These are phyloP conservation scores for Phyllachora maydis DNA, from an alignment of 2,329 filamentous ascomycete species.

Conservation along the genomic window DNA sequence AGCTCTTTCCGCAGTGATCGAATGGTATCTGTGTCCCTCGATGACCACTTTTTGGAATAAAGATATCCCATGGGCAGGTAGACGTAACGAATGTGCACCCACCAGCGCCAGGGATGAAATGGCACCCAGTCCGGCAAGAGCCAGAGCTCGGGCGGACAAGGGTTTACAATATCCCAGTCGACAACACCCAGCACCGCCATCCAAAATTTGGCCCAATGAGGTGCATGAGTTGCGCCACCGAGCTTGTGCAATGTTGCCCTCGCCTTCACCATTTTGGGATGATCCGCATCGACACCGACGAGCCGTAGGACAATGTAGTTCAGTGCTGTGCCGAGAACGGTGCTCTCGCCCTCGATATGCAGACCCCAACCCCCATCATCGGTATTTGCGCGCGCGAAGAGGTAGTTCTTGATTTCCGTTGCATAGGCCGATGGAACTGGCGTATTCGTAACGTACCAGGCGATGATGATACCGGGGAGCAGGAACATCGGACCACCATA, in stretches of 20 bases:
- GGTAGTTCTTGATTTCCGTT: conserved; percentile 80
- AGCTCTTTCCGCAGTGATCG: conserved; percentile 59
- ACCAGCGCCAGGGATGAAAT: conserved; percentile 84
- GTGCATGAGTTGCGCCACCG: conserved; percentile 64
- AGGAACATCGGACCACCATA: conserved; percentile 97
- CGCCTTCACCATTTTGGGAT: conserved; percentile 70
- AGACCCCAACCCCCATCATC: conserved; percentile 94
- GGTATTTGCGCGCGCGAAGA: conserved; percentile 67
- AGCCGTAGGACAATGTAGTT: conserved; percentile 73
- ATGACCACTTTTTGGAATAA: conserved; percentile 65
- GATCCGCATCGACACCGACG: conserved; percentile 64
- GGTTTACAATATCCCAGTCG: conserved; percentile 86
- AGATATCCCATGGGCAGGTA: conserved; percentile 82
- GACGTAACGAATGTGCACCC: conserved; percentile 97
- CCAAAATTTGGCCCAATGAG: conserved; percentile 98
- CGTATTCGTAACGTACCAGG: conserved; percentile 78
- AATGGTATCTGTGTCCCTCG: conserved; percentile 55
- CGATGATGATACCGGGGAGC: conserved; percentile 63
- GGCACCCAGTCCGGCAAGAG: conserved; percentile 80
- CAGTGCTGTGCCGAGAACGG: conserved; percentile 73
- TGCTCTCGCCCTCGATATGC: conserved; percentile 85
- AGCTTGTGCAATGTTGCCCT: conserved; percentile 64
- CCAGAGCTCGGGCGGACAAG: conserved; percentile 86
- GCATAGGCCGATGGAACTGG: conserved; percentile 62
- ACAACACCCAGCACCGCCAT: conserved; percentile 65